These are phyloP conservation scores for Salvia splendens DNA, from an alignment of 257 asterid species.

Conservation along the genomic window DNA sequence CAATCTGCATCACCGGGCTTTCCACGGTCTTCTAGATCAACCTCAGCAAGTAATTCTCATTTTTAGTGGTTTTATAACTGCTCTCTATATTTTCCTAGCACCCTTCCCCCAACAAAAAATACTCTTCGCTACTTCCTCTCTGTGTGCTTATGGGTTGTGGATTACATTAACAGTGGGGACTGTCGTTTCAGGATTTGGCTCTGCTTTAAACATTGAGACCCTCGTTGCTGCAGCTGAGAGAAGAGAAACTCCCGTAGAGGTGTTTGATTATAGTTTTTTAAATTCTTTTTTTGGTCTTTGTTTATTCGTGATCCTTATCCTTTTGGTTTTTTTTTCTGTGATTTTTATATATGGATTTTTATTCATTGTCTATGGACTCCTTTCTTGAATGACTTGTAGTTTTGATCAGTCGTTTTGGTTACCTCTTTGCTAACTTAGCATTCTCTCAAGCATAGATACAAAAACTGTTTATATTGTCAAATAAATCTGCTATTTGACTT, in stretches of 20 bases:
- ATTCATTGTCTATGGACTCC: background rate
- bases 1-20: constrained; percentile 69
- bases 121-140: constrained; percentile 21
- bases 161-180: constrained; percentile 28
- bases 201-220: constrained; percentile 95
- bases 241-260: constrained; percentile 93
- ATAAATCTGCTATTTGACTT: background rate
- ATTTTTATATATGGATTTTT: constrained; percentile 7
- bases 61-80: constrained; percentile 11
- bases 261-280: constrained; percentile 36
- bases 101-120: too few species aligned
- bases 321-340: constrained; percentile 20
- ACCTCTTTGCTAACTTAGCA: background rate
- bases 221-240: constrained; percentile 99
- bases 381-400: background rate
- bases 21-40: constrained; percentile 60
- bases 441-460: constrained; percentile 4
- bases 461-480: background rate
- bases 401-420: background rate
- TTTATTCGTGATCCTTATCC: constrained; percentile 1
- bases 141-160: constrained; percentile 18
- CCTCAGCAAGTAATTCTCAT: constrained; percentile 65
- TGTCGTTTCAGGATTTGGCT: constrained; percentile 73
- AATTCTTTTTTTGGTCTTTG: constrained; percentile 1
- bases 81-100: constrained; percentile 5